Evolutionary conservation across 2,329 filamentous ascomycete species (phyloP), one percentile per base, ranked within the genome.

Genomic region (Aspergillus fructus): DNA sequence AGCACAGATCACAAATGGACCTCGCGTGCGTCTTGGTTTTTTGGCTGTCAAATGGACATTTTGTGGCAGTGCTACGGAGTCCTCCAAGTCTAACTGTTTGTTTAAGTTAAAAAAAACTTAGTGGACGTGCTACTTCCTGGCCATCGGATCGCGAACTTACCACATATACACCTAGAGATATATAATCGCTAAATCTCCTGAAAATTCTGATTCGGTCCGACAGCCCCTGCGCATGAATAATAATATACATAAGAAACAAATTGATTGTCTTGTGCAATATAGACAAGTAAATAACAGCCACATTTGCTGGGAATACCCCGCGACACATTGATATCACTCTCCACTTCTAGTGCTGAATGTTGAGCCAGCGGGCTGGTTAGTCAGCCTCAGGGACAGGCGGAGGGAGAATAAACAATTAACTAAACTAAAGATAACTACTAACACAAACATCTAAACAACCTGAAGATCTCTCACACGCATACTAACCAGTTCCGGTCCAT

Each of bases 401-500:
- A 5, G 40, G 17, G 17, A 5, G 40, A 30, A 9, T 30, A 30
- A 30, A 30, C 27, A 30, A 30, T 30, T 42, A 21, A 41, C 12
- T 37, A n/a, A 13, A n/a, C 15, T n/a, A 37, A 24, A 2, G 13
- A 41, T 7, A 41, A 11, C 21, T 21, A 21, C 21, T 9, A 8
- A 43, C 8, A 46, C 30, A 50, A 41, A 50, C 19, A 41, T 23
- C 13, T 1, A 21, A 15, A 5, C 34, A 49, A 37, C 47, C 40
- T 24, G 47, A 50, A 41, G 37, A 46, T 52, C 43, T 23, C 37
- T 46, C 53, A 24, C 55, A 53, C 43, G 30, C 41, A 52, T 42
- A 40, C 49, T 57, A 57, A 53, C 49, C 34, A 41, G 13, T 37
- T 48, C 49, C 54, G 17, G 50, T 47, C 21, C 9, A 17, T 49